phyloP scores from a whole-genome alignment of 177 flowering plant genomes.

The Viscum album region DNA sequence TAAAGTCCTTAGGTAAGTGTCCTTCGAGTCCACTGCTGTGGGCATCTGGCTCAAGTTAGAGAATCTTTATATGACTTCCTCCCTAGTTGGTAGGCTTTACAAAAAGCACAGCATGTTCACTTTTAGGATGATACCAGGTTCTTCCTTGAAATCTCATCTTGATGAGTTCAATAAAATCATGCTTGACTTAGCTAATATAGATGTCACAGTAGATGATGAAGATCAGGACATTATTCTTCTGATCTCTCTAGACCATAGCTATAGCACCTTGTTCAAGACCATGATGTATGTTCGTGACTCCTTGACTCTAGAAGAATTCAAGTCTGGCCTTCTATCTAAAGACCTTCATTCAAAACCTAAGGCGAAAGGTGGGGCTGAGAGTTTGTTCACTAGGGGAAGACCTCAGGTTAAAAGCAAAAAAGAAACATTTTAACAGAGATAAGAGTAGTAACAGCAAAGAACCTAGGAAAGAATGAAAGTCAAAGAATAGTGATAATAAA shows the following conservation, averaged over 20 bases:
- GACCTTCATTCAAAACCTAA: no score
- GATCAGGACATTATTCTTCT: background rate
- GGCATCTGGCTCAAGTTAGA: background rate
- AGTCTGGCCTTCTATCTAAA: no score
- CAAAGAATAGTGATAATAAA: background rate
- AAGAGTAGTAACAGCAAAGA: background rate
- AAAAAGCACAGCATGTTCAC: background rate
- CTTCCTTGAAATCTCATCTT: background rate
- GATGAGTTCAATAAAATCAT: background rate
- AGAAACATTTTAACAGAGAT: no score
- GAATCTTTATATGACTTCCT: background rate
- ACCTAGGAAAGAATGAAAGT: background rate
- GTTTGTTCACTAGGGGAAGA: background rate
- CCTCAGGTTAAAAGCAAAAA: background rate
- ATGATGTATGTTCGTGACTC: background rate
- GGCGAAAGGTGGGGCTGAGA: background rate
- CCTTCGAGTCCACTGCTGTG: background rate
- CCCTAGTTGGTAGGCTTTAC: background rate
- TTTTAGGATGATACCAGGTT: background rate
- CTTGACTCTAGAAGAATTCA: no score
- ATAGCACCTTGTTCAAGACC: background rate
- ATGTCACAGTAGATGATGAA: background rate
- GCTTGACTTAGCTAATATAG: background rate
- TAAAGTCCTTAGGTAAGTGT: background rate
- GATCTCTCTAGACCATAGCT: background rate